phyloP scores from a whole-genome alignment of 2,329 filamentous ascomycete species.

The Fusarium tanahbumbuense region DNA sequence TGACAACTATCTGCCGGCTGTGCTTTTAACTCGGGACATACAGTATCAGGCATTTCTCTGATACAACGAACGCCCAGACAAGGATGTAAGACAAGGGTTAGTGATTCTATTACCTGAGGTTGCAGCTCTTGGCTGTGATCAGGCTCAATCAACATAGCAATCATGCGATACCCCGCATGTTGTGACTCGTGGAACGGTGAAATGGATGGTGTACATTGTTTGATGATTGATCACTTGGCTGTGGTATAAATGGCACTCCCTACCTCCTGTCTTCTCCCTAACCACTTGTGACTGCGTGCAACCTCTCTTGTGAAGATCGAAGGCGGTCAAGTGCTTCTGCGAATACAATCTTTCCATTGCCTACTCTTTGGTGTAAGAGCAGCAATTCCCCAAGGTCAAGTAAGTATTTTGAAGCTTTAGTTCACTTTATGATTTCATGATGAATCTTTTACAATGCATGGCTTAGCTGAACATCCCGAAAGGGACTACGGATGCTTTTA shows the following conservation, averaged over 20 bases:
- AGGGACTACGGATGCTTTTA: slow-evolving; percentile 43
- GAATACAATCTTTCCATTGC: background rate
- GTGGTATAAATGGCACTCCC: slow-evolving; percentile 33
- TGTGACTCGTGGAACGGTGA: slow-evolving; percentile 19
- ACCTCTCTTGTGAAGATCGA: background rate
- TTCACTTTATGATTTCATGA: slow-evolving; percentile 35
- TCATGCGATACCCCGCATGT: slow-evolving; percentile 44
- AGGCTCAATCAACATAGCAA: slow-evolving; percentile 20
- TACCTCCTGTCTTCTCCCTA: background rate
- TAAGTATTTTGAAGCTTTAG: slow-evolving; percentile 14
- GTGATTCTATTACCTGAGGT: slow-evolving; percentile 42
- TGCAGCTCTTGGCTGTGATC: slow-evolving; percentile 42
- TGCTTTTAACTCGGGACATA: background rate
- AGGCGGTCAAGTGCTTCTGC: background rate
- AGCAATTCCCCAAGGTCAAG: background rate
- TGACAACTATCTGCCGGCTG: background rate
- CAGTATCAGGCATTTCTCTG: slow-evolving; percentile 24
- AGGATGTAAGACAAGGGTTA: slow-evolving; percentile 36
- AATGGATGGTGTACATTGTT: slow-evolving; percentile 3
- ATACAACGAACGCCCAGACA: slow-evolving; percentile 3
- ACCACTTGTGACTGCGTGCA: background rate
- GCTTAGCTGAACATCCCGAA: slow-evolving; percentile 50
- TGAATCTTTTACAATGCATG: slow-evolving; percentile 50
- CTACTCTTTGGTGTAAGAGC: background rate
- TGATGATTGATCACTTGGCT: slow-evolving; percentile 14